phyloP scores from a whole-genome alignment of 768 basidiomycete species.

The Pluteus cervinus region DNA sequence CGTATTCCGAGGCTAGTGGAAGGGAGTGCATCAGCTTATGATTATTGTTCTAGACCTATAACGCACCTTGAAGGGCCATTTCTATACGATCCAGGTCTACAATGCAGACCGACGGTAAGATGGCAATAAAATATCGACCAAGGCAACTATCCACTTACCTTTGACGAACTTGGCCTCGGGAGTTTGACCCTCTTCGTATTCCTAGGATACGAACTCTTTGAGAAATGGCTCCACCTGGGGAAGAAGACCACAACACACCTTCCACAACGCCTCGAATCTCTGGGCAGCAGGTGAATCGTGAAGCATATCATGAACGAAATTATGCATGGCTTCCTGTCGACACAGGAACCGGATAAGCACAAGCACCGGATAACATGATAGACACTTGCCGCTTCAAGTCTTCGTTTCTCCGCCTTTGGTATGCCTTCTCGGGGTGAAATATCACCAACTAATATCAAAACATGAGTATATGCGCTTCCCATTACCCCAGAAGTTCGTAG shows the following conservation, averaged over 20 bases:
- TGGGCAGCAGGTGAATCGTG: conserved; percentile 64
- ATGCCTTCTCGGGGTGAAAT: conserved; percentile 90
- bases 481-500: neutral
- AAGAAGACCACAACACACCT: conserved; percentile 32
- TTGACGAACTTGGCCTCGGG: conserved; percentile 84
- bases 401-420: conserved; percentile 70
- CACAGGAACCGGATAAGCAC: no score
- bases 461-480: no score
- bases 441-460: conserved; percentile 67
- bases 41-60: neutral
- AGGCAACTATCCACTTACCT: conserved; percentile 33
- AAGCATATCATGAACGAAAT: conserved; percentile 87
- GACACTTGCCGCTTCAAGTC: conserved; percentile 60
- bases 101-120: neutral
- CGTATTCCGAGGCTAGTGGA: conserved; percentile 65
- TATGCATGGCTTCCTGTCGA: conserved; percentile 79
- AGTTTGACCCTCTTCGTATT: conserved; percentile 75
- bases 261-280: conserved; percentile 66
- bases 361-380: no score
- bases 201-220: conserved; percentile 47
- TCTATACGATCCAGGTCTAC: conserved; percentile 83
- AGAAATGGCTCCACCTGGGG: neutral
- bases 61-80: conserved; percentile 76
- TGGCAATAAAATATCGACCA: neutral
- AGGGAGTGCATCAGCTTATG: neutral